These are phyloP conservation scores for Prototheca wickerhamii DNA, from an alignment of 163 green algal species.

Conservation along the genomic window DNA sequence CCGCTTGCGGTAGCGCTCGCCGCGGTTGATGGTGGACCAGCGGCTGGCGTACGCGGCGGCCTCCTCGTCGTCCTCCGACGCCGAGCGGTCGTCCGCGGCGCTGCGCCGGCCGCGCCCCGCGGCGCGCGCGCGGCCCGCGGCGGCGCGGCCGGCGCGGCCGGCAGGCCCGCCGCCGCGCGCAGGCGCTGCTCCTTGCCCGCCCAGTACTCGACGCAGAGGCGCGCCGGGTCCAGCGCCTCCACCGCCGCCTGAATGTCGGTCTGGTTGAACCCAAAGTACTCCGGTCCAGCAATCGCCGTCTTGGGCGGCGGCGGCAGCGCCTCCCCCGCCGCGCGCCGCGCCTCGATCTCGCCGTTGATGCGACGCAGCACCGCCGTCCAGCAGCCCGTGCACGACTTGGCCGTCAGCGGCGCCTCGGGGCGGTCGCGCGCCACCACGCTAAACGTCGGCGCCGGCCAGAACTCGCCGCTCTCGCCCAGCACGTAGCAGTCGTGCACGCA, in stretches of 20 bases:
- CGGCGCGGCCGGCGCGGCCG: conserved; percentile 2
- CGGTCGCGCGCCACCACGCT: conserved; percentile 64
- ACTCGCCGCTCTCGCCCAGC: conserved; percentile 51
- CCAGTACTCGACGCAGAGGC: conserved; percentile 69
- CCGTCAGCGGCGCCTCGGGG: conserved; percentile 67
- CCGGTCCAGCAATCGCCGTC: conserved; percentile 82
- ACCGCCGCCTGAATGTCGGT: conserved; percentile 52
- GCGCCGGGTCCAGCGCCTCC: conserved; percentile 68
- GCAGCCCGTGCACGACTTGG: conserved; percentile 74
- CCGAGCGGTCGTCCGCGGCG: background rate
- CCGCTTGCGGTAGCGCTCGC: conserved; percentile 66
- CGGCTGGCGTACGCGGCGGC: conserved; percentile 18
- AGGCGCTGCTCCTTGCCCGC: conserved; percentile 51
- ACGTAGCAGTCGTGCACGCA: conserved; percentile 76
- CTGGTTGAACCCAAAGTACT: conserved; percentile 91
- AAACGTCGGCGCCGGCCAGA: conserved; percentile 77
- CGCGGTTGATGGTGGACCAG: conserved; percentile 62
- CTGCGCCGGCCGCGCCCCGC: background rate
- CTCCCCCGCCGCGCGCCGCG: conserved; percentile 47
- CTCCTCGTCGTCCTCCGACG: conserved; percentile 1
- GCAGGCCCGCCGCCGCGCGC: conserved; percentile 34
- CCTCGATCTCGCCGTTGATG: conserved; percentile 78
- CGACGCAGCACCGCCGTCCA: conserved; percentile 75
- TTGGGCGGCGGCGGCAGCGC: conserved; percentile 75
- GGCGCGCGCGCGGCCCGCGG: background rate